phyloP scores from a whole-genome alignment of 2,329 filamentous ascomycete species.

The Lasiodiplodia sp. region DNA sequence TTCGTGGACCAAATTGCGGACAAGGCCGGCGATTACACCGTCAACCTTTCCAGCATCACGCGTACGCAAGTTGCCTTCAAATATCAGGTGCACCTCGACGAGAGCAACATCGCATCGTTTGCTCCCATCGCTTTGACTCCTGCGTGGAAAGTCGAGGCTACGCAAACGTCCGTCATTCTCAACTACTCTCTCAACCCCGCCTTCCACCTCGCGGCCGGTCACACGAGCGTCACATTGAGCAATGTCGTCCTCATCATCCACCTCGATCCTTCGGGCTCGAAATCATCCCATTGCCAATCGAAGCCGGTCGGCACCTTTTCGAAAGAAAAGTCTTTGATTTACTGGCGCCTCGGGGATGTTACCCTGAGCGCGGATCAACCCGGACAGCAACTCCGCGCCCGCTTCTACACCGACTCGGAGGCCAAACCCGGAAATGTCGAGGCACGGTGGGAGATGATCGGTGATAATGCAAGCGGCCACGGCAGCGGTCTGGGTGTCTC shows the following conservation, averaged over 20 bases:
- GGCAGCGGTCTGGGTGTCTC: constrained; percentile 70
- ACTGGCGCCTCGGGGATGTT: constrained; percentile 82
- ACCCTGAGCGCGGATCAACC: constrained; percentile 64
- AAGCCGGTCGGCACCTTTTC: constrained; percentile 82
- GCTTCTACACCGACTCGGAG: constrained; percentile 76
- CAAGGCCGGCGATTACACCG: constrained; percentile 78
- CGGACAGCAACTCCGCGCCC: constrained; percentile 80
- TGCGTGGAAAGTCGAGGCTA: constrained; percentile 82
- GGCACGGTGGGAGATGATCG: constrained; percentile 77
- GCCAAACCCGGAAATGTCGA: constrained; percentile 80
- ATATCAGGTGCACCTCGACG: constrained; percentile 82
- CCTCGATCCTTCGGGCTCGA: constrained; percentile 68
- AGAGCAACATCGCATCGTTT: constrained; percentile 62
- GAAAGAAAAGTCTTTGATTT: constrained; percentile 77
- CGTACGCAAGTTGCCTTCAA: constrained; percentile 86
- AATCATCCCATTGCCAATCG: constrained; percentile 72
- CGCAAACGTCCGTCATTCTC: constrained; percentile 85
- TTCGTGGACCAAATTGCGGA: constrained; percentile 78
- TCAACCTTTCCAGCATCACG: constrained; percentile 75
- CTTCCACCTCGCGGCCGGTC: constrained; percentile 54
- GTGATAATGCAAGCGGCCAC: constrained; percentile 55
- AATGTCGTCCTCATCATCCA: constrained; percentile 78
- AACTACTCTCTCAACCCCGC: constrained; percentile 83
- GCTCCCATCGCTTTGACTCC: constrained; percentile 78
- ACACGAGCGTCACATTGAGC: constrained; percentile 64